Evolutionary conservation across 306 rosid genomes (phyloP).

Genomic region (Cucurbita maxima): DNA sequence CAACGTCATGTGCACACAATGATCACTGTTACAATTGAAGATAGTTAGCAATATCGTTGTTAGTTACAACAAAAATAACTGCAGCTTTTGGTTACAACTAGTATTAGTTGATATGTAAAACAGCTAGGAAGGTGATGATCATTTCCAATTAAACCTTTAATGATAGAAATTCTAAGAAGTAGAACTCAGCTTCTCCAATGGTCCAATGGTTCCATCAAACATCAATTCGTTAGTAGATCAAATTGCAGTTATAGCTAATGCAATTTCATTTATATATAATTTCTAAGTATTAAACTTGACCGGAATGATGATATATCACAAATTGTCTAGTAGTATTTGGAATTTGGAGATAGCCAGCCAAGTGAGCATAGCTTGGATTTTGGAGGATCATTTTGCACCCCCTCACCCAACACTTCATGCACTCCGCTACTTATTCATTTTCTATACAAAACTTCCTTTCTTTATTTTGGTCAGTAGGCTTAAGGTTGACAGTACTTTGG

Average conservation of each 20-base stretch:
- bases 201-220: not conserved
- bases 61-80: not conserved
- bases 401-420: no score
- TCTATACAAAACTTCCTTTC: no score
- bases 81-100: not conserved
- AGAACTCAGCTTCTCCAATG: not conserved
- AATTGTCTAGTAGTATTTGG: no score
- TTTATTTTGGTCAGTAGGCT: not conserved
- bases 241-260: not conserved
- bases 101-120: not conserved
- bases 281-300: not conserved
- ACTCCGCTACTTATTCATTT: no score
- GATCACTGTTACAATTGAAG: not conserved
- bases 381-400: no score
- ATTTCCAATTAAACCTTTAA: no score
- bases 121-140: not conserved
- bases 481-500: not conserved
- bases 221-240: not conserved
- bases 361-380: no score
- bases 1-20: conserved; percentile 25
- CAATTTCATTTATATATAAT: not conserved
- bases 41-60: not conserved
- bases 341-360: no score
- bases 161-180: not conserved
- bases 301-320: no score